Evolutionary conservation across 1,139 yeast species (phyloP).

Genomic region (Pichia inconspicua): DNA sequence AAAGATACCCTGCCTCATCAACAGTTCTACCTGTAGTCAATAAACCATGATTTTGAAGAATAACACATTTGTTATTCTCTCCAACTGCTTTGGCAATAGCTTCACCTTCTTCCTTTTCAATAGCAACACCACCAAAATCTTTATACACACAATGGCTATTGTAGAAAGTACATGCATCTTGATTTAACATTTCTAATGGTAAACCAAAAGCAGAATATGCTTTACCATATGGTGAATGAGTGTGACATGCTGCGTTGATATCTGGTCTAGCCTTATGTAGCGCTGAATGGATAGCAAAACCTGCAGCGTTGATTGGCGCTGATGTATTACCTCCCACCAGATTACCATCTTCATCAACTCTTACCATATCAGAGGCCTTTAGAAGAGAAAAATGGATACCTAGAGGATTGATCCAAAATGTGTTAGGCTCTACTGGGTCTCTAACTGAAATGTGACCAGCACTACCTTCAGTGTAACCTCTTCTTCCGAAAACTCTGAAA

Average conservation of each 20-base stretch:
- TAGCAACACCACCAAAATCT: slow-evolving; percentile 74
- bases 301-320: slow-evolving; percentile 65
- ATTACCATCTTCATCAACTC: slow-evolving; percentile 65
- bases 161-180: slow-evolving; percentile 66
- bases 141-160: slow-evolving; percentile 57
- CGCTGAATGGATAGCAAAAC: slow-evolving; percentile 73
- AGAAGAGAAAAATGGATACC: slow-evolving; percentile 65
- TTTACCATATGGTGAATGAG: slow-evolving; percentile 69
- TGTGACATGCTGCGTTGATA: slow-evolving; percentile 74
- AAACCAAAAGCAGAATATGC: slow-evolving; percentile 68
- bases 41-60: slow-evolving; percentile 72
- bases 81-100: slow-evolving; percentile 64
- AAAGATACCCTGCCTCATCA: slow-evolving; percentile 76
- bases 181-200: slow-evolving; percentile 71
- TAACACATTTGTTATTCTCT: slow-evolving; percentile 47
- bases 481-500: slow-evolving; percentile 67
- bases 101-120: slow-evolving; percentile 65
- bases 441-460: slow-evolving; percentile 79
- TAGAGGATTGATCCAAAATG: slow-evolving; percentile 77
- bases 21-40: slow-evolving; percentile 71
- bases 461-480: slow-evolving; percentile 66
- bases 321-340: slow-evolving; percentile 35
- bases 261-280: slow-evolving; percentile 73
- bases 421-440: slow-evolving; percentile 63
- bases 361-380: slow-evolving; percentile 68